phyloP scores from a whole-genome alignment of 192 early-diverging fungal genomes.

The Backusella australiensis region DNA sequence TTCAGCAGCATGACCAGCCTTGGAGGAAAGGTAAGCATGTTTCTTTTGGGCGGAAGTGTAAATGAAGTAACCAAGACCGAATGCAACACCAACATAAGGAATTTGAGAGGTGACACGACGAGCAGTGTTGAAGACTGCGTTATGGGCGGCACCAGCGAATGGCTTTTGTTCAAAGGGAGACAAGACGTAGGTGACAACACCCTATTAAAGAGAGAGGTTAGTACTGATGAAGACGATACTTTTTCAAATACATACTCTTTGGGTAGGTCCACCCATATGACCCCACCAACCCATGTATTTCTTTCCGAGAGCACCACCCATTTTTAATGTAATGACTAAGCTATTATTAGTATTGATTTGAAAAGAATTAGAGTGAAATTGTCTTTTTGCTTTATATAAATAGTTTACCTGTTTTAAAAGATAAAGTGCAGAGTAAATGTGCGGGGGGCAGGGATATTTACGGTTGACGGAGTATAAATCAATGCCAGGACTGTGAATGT shows the following conservation, averaged over 20 bases:
- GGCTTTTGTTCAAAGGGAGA: constrained; percentile 63
- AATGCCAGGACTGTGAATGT: background rate
- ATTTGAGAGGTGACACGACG: constrained; percentile 53
- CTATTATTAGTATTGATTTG: background rate
- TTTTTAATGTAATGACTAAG: constrained; percentile 16
- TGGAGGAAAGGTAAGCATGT: constrained; percentile 38
- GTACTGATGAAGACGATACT: background rate
- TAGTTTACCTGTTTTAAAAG: background rate
- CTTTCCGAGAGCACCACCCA: constrained; percentile 27
- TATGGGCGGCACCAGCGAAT: constrained; percentile 56
- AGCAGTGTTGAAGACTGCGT: constrained; percentile 62
- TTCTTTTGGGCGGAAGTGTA: constrained; percentile 44
- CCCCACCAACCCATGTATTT: constrained; percentile 49
- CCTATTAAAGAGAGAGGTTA: constrained; percentile 14
- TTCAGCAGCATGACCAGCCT: constrained; percentile 45
- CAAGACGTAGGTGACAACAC: constrained; percentile 55
- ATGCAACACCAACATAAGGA: constrained; percentile 54
- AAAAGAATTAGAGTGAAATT: background rate
- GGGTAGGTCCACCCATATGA: constrained; percentile 54
- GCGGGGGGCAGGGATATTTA: constrained; percentile 1
- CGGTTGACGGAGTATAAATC: background rate
- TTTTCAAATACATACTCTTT: constrained; percentile 36
- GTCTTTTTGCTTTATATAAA: background rate
- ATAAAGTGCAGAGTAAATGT: background rate
- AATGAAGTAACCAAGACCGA: constrained; percentile 44